A percentile compares a stretch with the other conserved stretches of the same genome.
Conservation (phyloP, 495 filamentous ascomycete genomes). For the Hyaloscypha variabilis region DNA sequence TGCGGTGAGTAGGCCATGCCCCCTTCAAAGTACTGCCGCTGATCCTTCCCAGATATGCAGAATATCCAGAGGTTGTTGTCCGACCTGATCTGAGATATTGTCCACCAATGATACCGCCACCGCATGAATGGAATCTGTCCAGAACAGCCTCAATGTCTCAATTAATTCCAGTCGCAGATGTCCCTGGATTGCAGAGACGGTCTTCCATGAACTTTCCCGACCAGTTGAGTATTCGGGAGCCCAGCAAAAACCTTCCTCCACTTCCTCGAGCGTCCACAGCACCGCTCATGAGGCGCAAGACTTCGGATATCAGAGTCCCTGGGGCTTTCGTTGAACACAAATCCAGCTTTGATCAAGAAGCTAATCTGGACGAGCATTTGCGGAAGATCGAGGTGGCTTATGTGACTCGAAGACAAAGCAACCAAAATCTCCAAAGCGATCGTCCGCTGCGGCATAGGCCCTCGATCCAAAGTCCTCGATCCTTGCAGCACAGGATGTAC, state of each 20-base stretch:
- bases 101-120: slow-evolving; percentile 16
- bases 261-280: neutral
- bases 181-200: slow-evolving; percentile 1
- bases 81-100: slow-evolving; percentile 19
- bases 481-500: neutral
- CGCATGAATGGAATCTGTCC: slow-evolving; percentile 26
- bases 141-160: slow-evolving; percentile 18
- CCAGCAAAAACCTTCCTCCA: slow-evolving; percentile 10
- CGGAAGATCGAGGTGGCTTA: slow-evolving; percentile 18
- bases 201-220: slow-evolving; percentile 6
- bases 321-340: slow-evolving; percentile 19
- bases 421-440: slow-evolving; percentile 1
- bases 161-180: slow-evolving; percentile 15
- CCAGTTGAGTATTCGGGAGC: neutral
- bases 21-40: neutral
- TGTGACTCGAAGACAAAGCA: slow-evolving; percentile 7
- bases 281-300: slow-evolving; percentile 14
- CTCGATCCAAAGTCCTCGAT: neutral
- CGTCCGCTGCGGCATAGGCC: neutral
- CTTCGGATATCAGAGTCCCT: slow-evolving; percentile 16
- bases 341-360: slow-evolving; percentile 18
- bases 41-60: slow-evolving; percentile 15
- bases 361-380: slow-evolving; percentile 22
- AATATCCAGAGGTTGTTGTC: slow-evolving; percentile 21
- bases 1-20: slow-evolving; percentile 16